A percentile compares a stretch with the other conserved stretches of the same genome.
These are phyloP conservation scores for Berkeleyomyces rouxiae DNA, from an alignment of 2,329 filamentous ascomycete genomes.

Conservation along the genomic window DNA sequence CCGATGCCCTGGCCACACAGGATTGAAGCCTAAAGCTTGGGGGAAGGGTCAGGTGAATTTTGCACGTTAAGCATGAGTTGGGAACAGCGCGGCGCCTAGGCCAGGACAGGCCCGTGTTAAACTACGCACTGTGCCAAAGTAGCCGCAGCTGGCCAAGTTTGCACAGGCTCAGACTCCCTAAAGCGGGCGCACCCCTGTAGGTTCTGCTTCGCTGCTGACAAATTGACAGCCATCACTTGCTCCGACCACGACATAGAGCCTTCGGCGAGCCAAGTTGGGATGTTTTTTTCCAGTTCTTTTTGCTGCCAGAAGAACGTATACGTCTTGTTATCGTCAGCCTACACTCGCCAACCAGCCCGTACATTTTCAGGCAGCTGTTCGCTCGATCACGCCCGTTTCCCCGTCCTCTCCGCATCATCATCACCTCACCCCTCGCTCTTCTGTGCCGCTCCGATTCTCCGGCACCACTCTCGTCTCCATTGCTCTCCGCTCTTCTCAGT, in stretches of 20 bases:
- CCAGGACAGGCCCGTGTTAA: no score
- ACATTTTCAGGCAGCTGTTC: no score
- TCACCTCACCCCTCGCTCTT: no score
- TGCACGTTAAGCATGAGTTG: no score
- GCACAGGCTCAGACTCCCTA: neutral
- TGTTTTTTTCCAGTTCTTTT: neutral
- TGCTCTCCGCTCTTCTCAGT: no score
- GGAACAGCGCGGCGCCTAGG: no score
- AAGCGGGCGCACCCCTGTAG: neutral
- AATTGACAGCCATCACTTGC: neutral
- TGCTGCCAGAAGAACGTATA: neutral
- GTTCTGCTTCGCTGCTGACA: neutral
- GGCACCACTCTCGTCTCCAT: no score
- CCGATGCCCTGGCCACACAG: no score
- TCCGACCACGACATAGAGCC: neutral
- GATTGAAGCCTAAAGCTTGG: neutral
- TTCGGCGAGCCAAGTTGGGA: neutral
- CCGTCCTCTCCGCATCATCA: neutral
- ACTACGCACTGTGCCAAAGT: neutral
- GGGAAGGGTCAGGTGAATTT: neutral
- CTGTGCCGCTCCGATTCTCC: no score
- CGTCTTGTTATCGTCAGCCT: neutral
- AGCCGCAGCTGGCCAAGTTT: neutral
- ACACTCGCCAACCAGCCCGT: neutral
- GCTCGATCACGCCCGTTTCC: no score